These are phyloP conservation scores for Mercurialis annua DNA, from an alignment of 345 rosid species.

Conservation along the genomic window DNA sequence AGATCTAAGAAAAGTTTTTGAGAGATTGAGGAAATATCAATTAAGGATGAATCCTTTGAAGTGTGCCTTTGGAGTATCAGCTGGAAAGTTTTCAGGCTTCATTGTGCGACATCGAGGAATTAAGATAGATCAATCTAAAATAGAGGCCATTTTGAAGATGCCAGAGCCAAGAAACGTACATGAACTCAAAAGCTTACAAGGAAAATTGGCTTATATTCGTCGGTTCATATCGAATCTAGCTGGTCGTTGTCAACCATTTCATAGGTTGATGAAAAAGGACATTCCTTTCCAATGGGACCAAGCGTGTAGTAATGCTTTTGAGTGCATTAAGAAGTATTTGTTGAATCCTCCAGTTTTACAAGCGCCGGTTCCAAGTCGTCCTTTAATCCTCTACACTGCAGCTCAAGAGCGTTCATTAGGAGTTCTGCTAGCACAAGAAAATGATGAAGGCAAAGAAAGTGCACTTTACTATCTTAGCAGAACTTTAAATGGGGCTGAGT, in stretches of 20 bases:
- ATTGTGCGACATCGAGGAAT: conserved; percentile 1
- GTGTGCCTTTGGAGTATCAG: conserved; percentile 7
- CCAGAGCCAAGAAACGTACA: not conserved
- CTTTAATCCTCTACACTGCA: too few relatives aligned
- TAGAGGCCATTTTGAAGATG: not conserved
- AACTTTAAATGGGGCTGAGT: not conserved
- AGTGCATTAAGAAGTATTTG: too few relatives aligned
- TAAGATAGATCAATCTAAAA: conserved; percentile 11
- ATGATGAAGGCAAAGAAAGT: too few relatives aligned
- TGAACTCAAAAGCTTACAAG: not conserved
- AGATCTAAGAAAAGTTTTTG: not conserved
- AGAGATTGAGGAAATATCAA: too few relatives aligned
- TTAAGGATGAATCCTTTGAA: too few relatives aligned
- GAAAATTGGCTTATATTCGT: not conserved
- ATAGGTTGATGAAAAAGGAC: not conserved
- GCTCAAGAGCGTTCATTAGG: too few relatives aligned
- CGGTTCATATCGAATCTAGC: not conserved
- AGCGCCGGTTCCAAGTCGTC: too few relatives aligned
- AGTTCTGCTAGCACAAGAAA: too few relatives aligned
- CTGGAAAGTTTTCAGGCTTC: conserved; percentile 2
- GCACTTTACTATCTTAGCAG: too few relatives aligned
- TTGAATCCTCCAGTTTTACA: too few relatives aligned
- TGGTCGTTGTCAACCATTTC: not conserved
- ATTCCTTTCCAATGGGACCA: too few relatives aligned
- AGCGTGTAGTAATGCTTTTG: too few relatives aligned